phyloP scores from a whole-genome alignment of 192 early-diverging fungal genomes.

The Mortierella alpina region DNA sequence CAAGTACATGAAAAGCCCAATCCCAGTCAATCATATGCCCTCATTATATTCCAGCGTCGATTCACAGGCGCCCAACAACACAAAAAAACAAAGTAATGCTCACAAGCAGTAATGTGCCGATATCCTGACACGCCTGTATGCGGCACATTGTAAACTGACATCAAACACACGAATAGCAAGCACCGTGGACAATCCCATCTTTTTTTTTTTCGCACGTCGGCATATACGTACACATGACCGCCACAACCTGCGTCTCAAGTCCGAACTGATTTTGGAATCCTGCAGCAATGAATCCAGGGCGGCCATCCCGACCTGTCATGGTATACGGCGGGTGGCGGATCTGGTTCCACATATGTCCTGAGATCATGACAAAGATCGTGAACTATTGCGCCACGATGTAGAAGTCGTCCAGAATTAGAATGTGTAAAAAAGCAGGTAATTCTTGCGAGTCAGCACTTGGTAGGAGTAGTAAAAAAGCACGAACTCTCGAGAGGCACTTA shows the following conservation, averaged over 20 bases:
- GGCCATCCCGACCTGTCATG: slow-evolving; percentile 60
- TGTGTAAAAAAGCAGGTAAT: too few relatives aligned
- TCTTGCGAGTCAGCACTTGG: too few relatives aligned
- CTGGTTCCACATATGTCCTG: slow-evolving; percentile 89
- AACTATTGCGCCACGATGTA: slow-evolving; percentile 37
- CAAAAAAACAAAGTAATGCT: not conserved
- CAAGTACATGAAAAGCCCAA: too few relatives aligned
- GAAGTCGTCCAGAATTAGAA: too few relatives aligned
- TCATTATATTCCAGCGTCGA: too few relatives aligned
- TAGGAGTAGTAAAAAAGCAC: not conserved
- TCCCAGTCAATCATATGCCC: too few relatives aligned
- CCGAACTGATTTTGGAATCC: slow-evolving; percentile 79
- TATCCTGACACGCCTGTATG: too few relatives aligned
- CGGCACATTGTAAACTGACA: too few relatives aligned
- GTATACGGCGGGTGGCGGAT: slow-evolving; percentile 81
- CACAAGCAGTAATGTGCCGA: too few relatives aligned
- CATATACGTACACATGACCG: slow-evolving; percentile 70
- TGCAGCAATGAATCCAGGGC: slow-evolving; percentile 66
- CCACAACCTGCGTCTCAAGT: slow-evolving; percentile 78
- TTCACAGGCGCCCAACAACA: not conserved
- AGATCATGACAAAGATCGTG: slow-evolving; percentile 76
- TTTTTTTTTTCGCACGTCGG: not conserved
- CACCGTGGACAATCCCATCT: not conserved
- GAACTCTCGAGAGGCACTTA: slow-evolving; percentile 16
- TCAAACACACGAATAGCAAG: slow-evolving; percentile 1